Base-by-base conservation (phyloP, 2,329 filamentous ascomycete genomes). In the Phaeomoniella chlamydospora region DNA sequence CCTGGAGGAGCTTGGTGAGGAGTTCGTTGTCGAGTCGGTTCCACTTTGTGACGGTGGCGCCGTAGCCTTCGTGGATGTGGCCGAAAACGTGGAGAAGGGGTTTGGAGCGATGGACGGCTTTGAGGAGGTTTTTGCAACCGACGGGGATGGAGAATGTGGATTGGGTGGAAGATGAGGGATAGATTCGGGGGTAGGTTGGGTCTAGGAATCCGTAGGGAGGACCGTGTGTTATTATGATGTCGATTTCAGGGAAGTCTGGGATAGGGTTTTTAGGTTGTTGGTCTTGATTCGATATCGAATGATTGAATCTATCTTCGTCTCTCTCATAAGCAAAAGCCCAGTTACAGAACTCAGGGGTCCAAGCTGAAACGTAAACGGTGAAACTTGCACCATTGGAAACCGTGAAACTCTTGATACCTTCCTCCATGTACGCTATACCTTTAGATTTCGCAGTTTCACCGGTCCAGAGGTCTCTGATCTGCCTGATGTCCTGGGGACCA, bases 201-300 rank as follows among this genome's bases (percentile, higher is more conserved):
- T 78, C 74, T 2, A 74, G 53, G 2, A 69, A 49, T 0, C 57
- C 58, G 15, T 54, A 48, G 0, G 74, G 72, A 2, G 74, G 74
- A 1, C 73, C 73, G 45, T 78, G 74, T 0, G 74, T 77, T 46
- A 77, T 61, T 42, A 76, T 57, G 5, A 78, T 58, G 47, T 77
- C 72, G 15, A 73, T 49, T 2, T 41, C 45, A 0, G 59, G 56
- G 30, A 49, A 64, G 18, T 61, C 55, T 0, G 67, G 64, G 12
- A 69, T 49, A 0, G 62, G 61, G 15, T 58, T 26, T 6, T 6
- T 6, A 26, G 22, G 9, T 6, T 45, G 12, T 46, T 55, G 38
- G 41, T 47, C 17, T 38, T 47, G 35, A 13, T 46, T 22, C 4
- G 29, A 40, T 10, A 54, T 47, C 4, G 46, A 29, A 1, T 55